Base-by-base conservation (phyloP, 1,284 basidiomycete species). In the Uromyces viciae-fabae region DNA sequence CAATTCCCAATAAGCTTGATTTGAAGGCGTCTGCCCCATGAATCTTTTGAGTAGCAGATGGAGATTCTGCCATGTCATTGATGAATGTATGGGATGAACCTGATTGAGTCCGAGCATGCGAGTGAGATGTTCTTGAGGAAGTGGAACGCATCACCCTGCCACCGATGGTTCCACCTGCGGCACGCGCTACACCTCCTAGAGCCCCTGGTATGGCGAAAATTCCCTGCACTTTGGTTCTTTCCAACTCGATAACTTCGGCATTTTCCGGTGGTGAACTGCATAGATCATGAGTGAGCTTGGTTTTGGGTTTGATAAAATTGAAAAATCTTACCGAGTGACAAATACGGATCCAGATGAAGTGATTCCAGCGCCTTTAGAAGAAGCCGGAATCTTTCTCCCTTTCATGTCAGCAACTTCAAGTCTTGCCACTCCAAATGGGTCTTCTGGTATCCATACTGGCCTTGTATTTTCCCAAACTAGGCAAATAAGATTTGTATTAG, bases 391-490 rank as follows among this genome's bases (percentile, higher is more conserved):
- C 19, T 78, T 78, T 28, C 66, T 52, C 3, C 25, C 52, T 54
- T 78, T 78, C 76, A 78, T 78, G 43, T 78, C 76, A 15, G 25
- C n/a, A 25, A 78, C 66, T 60, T 78, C 76, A 1, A 69, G 60
- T n/a, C 71, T 78, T 8, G 64, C 76, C 14, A 78, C 38, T 17
- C 76, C 76, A 3, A 69, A 56, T 22, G 76, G 76, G 43, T 78
- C 76, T 58, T 78, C 76, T 56, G 76, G 64, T 15, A 78, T 71
- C 76, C 76, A 78, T 40, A 78, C 64, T 15, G 76, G 62, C 22
- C 76, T 43, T 9, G 64, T 69, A 14, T 71, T 68, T 71, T 78
- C 76, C 43, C 46, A 78, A 33, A 78, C 76, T 77, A 22, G 42
- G 1, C 1, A 3, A 14, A 56, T 7, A 11, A 17, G 42, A 64